Base-by-base conservation (phyloP, 2,329 filamentous ascomycete genomes). In the Helminthosporium solani region DNA sequence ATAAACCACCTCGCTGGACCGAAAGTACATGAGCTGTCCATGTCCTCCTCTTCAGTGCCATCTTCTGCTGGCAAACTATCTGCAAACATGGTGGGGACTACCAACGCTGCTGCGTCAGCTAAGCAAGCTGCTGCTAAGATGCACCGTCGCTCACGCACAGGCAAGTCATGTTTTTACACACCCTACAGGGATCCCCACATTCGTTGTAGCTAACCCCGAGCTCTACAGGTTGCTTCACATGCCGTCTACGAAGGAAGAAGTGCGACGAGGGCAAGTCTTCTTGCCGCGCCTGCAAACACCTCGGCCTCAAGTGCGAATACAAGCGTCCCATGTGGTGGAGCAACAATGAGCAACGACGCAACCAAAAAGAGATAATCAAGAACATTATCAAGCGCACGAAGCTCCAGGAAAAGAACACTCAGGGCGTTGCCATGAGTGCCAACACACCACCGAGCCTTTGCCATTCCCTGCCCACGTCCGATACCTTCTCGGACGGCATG, bases 291-390 rank as follows among this genome's bases (percentile, higher is more conserved):
- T 87, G 83, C 73, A 78, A 75, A 54, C 81, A 85, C 65, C 85
- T 99, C 46, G 87, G 88, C 43, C 80, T 99, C 46, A 79, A 81
- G 63, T 99, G 94, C 76, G 90, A 97, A 77, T 99, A 97, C 77
- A 96, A 95, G 79, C 80, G 91, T 66, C 94, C 94, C 30, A 83
- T 88, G 74, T 99, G 94, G 94, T 99, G 94, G 94, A 88, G 86
- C 74, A 96, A 94, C 78, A 87, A 88, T 65, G 90, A 96, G 54
- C 84, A 87, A 65, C 81, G 94, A 58, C 83, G 86, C 61, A 76
- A 85, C 46, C 90, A 96, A 70, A 99, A 97, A 76, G 94, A 97
- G 68, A 77, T 86, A 58, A 95, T 99, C 79, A 99, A 99, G 80
- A 86, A 87, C 73, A 89, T 92, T 72, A 97, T 99, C 78, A 96